A percentile compares a stretch with the other conserved stretches of the same genome.
Evolutionary conservation across 1,284 basidiomycete genomes (phyloP).

Genomic region (Fomitopsis schrenkii): DNA sequence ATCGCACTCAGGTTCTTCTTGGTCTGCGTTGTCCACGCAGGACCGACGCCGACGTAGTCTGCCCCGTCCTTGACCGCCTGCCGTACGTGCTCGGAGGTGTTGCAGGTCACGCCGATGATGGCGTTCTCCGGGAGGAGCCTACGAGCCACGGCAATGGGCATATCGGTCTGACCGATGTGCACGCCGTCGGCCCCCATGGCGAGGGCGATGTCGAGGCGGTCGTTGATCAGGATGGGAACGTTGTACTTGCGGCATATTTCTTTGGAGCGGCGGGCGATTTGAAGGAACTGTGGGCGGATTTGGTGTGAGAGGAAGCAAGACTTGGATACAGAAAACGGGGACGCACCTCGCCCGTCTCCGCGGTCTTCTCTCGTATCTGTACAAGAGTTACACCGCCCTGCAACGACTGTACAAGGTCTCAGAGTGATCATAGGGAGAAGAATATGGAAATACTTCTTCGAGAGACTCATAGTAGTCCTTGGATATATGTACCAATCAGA

Average conservation of each 20-base stretch:
- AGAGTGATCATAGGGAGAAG: conserved; percentile 5
- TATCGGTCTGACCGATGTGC: conserved; percentile 91
- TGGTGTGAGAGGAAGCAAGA: neutral
- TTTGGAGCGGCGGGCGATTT: conserved; percentile 72
- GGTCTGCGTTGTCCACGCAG: conserved; percentile 72
- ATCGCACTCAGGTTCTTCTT: conserved; percentile 63
- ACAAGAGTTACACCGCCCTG: conserved; percentile 87
- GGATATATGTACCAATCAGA: neutral
- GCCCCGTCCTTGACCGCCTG: conserved; percentile 55
- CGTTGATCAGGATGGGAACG: conserved; percentile 89
- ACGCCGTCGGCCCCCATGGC: conserved; percentile 77
- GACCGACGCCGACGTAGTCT: conserved; percentile 88
- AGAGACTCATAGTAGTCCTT: conserved; percentile 76
- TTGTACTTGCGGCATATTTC: conserved; percentile 76
- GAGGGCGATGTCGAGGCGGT: conserved; percentile 85
- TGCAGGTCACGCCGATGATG: conserved; percentile 83
- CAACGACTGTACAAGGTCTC: conserved; percentile 48
- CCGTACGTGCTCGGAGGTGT: conserved; percentile 60
- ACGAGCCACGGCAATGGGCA: conserved; percentile 71
- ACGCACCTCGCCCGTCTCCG: conserved; percentile 74
- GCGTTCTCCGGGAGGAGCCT: conserved; percentile 64
- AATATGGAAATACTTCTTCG: conserved; percentile 57
- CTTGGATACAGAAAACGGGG: neutral
- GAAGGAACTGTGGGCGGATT: conserved; percentile 60
- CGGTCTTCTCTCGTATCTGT: conserved; percentile 83